Evolutionary conservation across 768 basidiomycete genomes (phyloP), one percentile per base, ranked within the genome.

Genomic region (Lyophyllum atratum): DNA sequence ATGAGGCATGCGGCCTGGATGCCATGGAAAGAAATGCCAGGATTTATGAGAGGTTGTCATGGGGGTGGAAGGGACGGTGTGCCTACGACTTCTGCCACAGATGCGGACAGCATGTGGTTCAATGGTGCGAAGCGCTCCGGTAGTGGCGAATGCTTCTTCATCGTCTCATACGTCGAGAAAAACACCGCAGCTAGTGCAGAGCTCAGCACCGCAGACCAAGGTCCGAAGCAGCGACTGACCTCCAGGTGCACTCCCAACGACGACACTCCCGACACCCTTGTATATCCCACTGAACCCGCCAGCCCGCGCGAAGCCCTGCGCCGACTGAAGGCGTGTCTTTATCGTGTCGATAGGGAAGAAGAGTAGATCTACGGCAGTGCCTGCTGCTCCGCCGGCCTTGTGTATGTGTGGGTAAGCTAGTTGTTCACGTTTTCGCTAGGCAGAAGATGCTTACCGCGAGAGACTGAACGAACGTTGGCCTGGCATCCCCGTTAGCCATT

Each of bases 301-400:
- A 2, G 93, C 87, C 25, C 77, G 75, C 44, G 84, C 69, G 70
- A 99, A 98, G 17, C 96, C 96, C 66, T 92, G 87, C 2, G 85
- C 70, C 6, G 94, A 90, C 66, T 99, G 96, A 31, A 97, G 80
- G 47, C 96, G 88, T 37, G 97, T 98, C 75, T 99, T 99, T 69
- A 98, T 74, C 0, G 97, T 97, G 75, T 99, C 96, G 55, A 99
- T 86, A 1, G 96, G 96, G 71, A 94, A 99, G 77, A 99, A 95
- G 22, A 97, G 82, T 45, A 98, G 82, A 74, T 99, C 96, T 17
- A 98, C 96, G 29, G 29, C 82, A 7, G 93, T 90, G 26, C 96
- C 96, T 31, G 96, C 93, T n/a, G 88, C 70, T 19, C 90, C 95
- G 25, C 96, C 62, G 47, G 65, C 59, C 66, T 65, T 29, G 68